These are phyloP conservation scores for Trichoderma gamsii DNA, from an alignment of 495 filamentous ascomycete genomes.

Conservation along the genomic window DNA sequence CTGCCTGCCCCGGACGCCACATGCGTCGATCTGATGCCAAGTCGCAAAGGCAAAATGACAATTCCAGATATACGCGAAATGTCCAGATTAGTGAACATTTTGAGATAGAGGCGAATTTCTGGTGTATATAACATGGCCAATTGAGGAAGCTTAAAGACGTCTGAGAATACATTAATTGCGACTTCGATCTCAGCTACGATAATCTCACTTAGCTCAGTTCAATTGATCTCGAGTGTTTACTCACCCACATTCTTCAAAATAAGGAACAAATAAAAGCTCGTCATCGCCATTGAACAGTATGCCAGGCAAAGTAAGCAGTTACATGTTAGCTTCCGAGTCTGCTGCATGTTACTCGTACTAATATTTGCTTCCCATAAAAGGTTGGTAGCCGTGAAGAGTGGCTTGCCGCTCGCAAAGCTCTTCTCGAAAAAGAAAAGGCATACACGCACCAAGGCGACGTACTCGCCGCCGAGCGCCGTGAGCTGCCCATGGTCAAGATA, in stretches of 20 bases:
- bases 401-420: conserved; percentile 32
- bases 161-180: no score
- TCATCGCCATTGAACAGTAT: not conserved
- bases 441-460: conserved; percentile 26
- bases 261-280: not conserved
- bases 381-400: conserved; percentile 33
- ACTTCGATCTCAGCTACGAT: no score
- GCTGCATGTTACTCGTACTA: not conserved
- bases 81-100: not conserved
- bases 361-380: conserved; percentile 15
- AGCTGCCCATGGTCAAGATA: conserved; percentile 38
- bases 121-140: not conserved
- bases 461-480: conserved; percentile 28
- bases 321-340: not conserved
- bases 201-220: no score
- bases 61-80: not conserved
- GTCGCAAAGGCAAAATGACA: not conserved
- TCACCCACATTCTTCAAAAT: not conserved
- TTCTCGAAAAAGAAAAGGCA: conserved; percentile 39
- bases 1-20: conserved; percentile 4
- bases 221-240: no score
- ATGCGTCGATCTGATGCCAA: conserved; percentile 1
- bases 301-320: not conserved
- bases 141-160: not conserved
- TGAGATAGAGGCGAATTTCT: not conserved